Conservation (phyloP, 192 early-diverging fungal species). For the Glomus cerebriforme region DNA sequence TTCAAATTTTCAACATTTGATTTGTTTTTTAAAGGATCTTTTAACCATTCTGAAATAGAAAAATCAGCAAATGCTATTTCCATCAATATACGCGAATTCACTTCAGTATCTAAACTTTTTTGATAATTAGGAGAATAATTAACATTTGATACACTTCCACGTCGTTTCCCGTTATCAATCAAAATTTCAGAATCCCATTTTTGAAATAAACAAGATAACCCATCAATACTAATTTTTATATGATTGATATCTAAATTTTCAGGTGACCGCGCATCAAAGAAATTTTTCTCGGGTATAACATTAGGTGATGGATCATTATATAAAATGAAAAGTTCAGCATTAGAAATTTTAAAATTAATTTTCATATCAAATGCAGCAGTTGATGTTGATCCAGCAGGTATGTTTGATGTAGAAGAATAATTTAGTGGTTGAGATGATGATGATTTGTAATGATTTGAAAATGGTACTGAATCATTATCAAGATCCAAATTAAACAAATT, state of each 20-base stretch:
- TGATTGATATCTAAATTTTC: conserved; percentile 39
- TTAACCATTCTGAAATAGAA: conserved; percentile 16
- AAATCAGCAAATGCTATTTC: conserved; percentile 12
- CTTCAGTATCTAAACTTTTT: conserved; percentile 30
- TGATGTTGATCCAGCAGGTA: background rate
- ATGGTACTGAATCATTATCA: no score
- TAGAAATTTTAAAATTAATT: conserved; percentile 39
- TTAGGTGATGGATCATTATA: conserved; percentile 36
- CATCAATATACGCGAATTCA: background rate
- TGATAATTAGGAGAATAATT: conserved; percentile 31
- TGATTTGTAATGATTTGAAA: conserved; percentile 6
- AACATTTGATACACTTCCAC: background rate
- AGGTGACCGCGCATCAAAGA: conserved; percentile 36
- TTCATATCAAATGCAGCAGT: no score
- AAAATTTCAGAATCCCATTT: conserved; percentile 32
- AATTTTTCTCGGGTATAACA: conserved; percentile 35
- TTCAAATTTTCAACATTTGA: background rate
- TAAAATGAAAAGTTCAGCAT: conserved; percentile 45
- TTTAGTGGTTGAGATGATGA: background rate
- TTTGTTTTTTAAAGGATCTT: background rate
- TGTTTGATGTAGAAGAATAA: background rate
- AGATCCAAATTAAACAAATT: background rate
- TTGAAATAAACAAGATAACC: conserved; percentile 38
- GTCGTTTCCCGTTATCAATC: background rate
- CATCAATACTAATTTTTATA: conserved; percentile 43